phyloP scores from a whole-genome alignment of 129 eudicot genomes.

The carrot (Daucus carota) region DNA sequence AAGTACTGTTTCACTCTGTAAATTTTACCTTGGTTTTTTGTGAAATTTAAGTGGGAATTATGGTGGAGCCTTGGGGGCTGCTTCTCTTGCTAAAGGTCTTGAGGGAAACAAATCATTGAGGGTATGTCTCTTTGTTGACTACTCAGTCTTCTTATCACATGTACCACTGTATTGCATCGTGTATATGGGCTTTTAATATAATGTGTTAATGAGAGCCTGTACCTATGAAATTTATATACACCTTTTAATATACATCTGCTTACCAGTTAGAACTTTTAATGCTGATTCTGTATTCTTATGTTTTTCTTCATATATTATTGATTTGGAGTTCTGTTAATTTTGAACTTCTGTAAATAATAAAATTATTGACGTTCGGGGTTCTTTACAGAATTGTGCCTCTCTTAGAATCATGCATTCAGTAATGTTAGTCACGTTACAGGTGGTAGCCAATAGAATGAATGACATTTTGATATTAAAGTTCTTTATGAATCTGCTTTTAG shows the following conservation, averaged over 20 bases:
- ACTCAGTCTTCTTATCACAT: not conserved
- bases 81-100: slow-evolving; percentile 83
- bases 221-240: not conserved
- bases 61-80: slow-evolving; percentile 93
- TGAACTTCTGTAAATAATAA: not conserved
- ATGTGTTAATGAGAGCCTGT: not conserved
- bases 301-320: not conserved
- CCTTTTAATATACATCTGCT: not conserved
- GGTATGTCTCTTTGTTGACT: slow-evolving; percentile 34
- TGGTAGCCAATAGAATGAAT: not conserved
- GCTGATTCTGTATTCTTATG: not conserved
- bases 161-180: not conserved
- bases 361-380: not conserved
- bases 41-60: slow-evolving; percentile 74
- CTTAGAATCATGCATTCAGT: not conserved
- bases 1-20: not conserved
- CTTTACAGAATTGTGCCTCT: not conserved
- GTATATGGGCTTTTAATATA: not conserved
- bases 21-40: slow-evolving; percentile 1
- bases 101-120: slow-evolving; percentile 88
- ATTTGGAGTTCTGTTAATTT: not conserved
- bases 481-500: not conserved
- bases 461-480: not conserved
- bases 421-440: not conserved
- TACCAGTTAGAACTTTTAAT: not conserved